These are phyloP conservation scores for Bolboschoenus planiculmis DNA, from an alignment of 176 grass and related monocot species.

Conservation along the genomic window DNA sequence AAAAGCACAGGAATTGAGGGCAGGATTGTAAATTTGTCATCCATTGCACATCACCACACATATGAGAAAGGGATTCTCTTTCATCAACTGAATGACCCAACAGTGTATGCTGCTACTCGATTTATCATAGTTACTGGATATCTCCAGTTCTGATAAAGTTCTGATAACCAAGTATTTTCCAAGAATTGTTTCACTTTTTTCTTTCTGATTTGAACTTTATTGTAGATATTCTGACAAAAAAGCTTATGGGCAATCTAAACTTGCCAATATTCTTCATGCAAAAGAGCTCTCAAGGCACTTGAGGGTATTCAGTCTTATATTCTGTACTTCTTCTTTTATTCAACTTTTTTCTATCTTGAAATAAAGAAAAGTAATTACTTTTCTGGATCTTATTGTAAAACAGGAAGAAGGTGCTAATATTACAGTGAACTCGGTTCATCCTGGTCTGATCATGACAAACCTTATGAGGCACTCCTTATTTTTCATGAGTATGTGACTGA, in stretches of 20 bases:
- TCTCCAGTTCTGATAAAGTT: background rate
- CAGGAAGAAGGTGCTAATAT: constrained; percentile 86
- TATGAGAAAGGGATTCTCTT: constrained; percentile 69
- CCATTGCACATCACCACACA: constrained; percentile 72
- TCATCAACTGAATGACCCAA: constrained; percentile 53
- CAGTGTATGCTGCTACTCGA: constrained; percentile 36
- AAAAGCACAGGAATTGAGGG: constrained; percentile 64
- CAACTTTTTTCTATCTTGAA: background rate
- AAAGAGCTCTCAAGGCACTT: constrained; percentile 79
- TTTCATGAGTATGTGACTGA: constrained; percentile 63
- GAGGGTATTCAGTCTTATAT: constrained; percentile 36
- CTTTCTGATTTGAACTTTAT: constrained; percentile 12
- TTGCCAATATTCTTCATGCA: constrained; percentile 80
- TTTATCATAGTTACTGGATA: background rate
- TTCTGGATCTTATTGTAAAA: constrained; percentile 25
- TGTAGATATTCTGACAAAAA: constrained; percentile 80
- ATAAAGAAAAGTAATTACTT: constrained; percentile 6
- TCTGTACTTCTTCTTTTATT: background rate
- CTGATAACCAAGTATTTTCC: background rate
- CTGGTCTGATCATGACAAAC: constrained; percentile 96
- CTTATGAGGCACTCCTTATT: constrained; percentile 79
- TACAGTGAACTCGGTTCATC: constrained; percentile 80
- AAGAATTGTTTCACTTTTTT: background rate
- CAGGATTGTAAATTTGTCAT: constrained; percentile 84
- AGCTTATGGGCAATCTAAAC: constrained; percentile 92